Percentiles rank a stretch among this genome's conserved stretches.
Evolutionary conservation across 1,284 basidiomycete species (phyloP).

Genomic region (Microbotryomycetes sp.): DNA sequence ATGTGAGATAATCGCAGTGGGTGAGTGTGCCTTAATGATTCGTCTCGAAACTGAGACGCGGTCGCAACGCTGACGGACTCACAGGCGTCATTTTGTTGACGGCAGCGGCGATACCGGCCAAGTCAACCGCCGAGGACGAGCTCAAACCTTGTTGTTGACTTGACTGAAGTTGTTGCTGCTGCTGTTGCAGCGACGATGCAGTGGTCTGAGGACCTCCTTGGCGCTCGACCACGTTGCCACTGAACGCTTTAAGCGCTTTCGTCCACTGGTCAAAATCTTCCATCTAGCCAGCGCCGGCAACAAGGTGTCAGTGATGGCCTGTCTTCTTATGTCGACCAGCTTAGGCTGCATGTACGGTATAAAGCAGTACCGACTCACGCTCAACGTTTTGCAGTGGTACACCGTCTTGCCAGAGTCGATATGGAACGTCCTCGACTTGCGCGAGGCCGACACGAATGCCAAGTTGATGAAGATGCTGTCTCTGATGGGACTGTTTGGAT

Average conservation of each 20-base stretch:
- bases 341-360: no score
- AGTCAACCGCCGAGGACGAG: background rate
- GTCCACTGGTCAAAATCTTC: slow-evolving; percentile 71
- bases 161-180: background rate
- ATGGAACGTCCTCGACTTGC: slow-evolving; percentile 63
- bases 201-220: background rate
- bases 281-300: slow-evolving; percentile 56
- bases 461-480: slow-evolving; percentile 61
- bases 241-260: slow-evolving; percentile 50
- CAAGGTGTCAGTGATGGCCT: no score
- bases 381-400: slow-evolving; percentile 41
- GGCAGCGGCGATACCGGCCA: background rate
- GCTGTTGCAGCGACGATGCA: no score
- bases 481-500: slow-evolving; percentile 60
- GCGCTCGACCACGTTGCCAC: slow-evolving; percentile 15
- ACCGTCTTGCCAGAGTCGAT: slow-evolving; percentile 67
- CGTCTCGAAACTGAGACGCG: background rate
- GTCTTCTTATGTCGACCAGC: no score
- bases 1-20: no score
- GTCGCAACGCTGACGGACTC: background rate
- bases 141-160: background rate
- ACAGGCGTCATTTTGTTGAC: slow-evolving; percentile 10
- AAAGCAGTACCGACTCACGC: slow-evolving; percentile 11
- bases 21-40: background rate
- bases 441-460: slow-evolving; percentile 64